Evolutionary conservation across 257 asterid species (phyloP).

Genomic region (Ajuga chamaepitys): DNA sequence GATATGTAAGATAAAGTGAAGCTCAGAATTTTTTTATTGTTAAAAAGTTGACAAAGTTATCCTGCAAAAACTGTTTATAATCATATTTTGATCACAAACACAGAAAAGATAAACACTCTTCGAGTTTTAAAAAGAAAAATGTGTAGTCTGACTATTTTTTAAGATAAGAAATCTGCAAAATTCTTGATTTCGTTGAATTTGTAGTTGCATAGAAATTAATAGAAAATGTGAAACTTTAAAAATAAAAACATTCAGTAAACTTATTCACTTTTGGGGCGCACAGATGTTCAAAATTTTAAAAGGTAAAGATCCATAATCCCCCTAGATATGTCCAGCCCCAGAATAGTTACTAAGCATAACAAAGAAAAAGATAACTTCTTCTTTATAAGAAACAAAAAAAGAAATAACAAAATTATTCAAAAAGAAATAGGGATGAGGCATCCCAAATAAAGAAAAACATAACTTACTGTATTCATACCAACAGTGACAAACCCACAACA

Average conservation of each 20-base stretch:
- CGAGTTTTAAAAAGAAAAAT: neutral
- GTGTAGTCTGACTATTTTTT: neutral
- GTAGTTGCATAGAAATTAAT: neutral
- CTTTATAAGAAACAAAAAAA: too few species aligned
- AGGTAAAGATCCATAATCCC: neutral
- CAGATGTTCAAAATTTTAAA: neutral
- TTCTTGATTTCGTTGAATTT: neutral
- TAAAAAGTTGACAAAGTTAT: too few species aligned
- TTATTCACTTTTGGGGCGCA: neutral
- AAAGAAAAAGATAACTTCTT: slow-evolving; percentile 3
- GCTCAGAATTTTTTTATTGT: neutral
- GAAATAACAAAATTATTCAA: too few species aligned
- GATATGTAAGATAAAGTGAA: neutral
- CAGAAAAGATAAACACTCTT: neutral
- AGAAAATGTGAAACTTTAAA: neutral
- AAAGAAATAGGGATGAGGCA: too few species aligned
- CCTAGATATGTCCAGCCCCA: neutral
- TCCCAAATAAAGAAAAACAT: too few species aligned
- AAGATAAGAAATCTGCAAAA: too few species aligned
- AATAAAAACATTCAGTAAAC: neutral
- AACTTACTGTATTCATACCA: neutral
- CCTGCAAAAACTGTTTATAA: neutral
- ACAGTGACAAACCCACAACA: slow-evolving; percentile 5
- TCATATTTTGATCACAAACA: neutral
- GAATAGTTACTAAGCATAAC: neutral